Percentiles rank a stretch among this genome's conserved stretches.
phyloP scores from a whole-genome alignment of 2,329 filamentous ascomycete genomes.

The Sporothrix schenckii region DNA sequence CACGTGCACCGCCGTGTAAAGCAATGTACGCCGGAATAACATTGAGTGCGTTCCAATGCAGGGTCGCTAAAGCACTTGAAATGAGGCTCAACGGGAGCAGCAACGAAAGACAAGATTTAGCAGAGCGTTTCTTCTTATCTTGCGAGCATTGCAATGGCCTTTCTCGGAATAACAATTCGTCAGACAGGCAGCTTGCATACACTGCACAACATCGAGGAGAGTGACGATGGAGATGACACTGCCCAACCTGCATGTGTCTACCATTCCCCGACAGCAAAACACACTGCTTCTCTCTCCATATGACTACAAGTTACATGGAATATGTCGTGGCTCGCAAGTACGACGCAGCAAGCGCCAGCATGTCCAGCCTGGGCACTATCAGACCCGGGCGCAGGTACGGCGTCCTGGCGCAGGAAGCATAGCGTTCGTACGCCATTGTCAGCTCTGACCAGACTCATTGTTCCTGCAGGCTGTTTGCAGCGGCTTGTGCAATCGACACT shows the following conservation, averaged over 20 bases:
- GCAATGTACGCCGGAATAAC: not conserved
- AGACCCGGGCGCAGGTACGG: slow-evolving; percentile 8
- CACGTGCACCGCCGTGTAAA: slow-evolving; percentile 21
- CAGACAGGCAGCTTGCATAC: not conserved
- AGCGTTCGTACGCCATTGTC: slow-evolving; percentile 11
- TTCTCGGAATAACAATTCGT: not conserved
- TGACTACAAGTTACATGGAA: too few species aligned
- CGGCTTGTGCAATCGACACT: not conserved
- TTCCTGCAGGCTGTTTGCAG: slow-evolving; percentile 20
- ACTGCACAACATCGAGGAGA: not conserved
- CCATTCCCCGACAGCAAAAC: not conserved
- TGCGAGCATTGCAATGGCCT: not conserved
- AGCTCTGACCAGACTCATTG: not conserved
- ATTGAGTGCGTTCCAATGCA: not conserved
- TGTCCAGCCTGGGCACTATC: not conserved
- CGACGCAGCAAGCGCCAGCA: not conserved
- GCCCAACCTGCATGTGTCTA: not conserved
- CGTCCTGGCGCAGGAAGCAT: not conserved
- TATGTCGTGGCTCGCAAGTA: too few species aligned
- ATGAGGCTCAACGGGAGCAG: slow-evolving; percentile 10
- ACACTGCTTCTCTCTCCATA: not conserved
- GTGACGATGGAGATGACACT: not conserved
- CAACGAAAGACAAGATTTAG: not conserved
- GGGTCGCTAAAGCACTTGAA: slow-evolving; percentile 19
- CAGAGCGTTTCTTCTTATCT: not conserved